Evolutionary conservation across 2,329 filamentous ascomycete species (phyloP).

Genomic region (Talaromyces sp.): DNA sequence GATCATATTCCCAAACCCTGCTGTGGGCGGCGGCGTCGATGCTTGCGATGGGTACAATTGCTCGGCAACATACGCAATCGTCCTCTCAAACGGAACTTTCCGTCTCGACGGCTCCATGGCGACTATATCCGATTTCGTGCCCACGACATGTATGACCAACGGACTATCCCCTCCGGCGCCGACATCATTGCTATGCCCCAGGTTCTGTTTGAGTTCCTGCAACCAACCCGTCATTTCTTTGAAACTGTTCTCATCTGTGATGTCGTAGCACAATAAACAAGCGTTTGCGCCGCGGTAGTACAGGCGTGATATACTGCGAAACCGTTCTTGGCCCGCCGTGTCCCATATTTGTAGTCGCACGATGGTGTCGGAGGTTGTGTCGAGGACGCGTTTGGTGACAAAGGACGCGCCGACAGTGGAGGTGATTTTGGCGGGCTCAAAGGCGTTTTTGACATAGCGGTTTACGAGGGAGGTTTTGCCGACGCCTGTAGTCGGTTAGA

Average conservation of each 20-base stretch:
- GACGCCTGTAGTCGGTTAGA: slow-evolving; percentile 37
- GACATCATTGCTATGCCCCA: slow-evolving; percentile 38
- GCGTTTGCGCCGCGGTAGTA: slow-evolving; percentile 97
- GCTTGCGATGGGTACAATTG: slow-evolving; percentile 72
- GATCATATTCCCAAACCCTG: slow-evolving; percentile 40
- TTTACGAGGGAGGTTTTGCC: slow-evolving; percentile 54
- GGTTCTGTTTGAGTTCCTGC: slow-evolving; percentile 74
- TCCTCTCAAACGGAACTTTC: slow-evolving; percentile 89
- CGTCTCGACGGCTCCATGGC: slow-evolving; percentile 73
- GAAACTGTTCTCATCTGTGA: slow-evolving; percentile 81
- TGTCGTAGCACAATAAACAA: slow-evolving; percentile 90
- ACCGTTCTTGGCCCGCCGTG: slow-evolving; percentile 92
- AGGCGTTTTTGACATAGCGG: slow-evolving; percentile 47
- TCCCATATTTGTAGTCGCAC: slow-evolving; percentile 97
- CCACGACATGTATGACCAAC: slow-evolving; percentile 89
- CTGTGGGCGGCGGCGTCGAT: slow-evolving; percentile 65
- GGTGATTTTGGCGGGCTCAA: slow-evolving; percentile 41
- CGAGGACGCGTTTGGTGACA: slow-evolving; percentile 73
- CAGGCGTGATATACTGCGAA: slow-evolving; percentile 87
- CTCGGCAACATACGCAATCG: slow-evolving; percentile 92
- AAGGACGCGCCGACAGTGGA: slow-evolving; percentile 80
- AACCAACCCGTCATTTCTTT: slow-evolving; percentile 92
- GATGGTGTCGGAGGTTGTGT: slow-evolving; percentile 78
- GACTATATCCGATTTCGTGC: slow-evolving; percentile 89
- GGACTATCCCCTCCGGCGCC: slow-evolving; percentile 40